Evolutionary conservation across 1,139 yeast species (phyloP).

Genomic region (Scheffersomyces segobiensis): DNA sequence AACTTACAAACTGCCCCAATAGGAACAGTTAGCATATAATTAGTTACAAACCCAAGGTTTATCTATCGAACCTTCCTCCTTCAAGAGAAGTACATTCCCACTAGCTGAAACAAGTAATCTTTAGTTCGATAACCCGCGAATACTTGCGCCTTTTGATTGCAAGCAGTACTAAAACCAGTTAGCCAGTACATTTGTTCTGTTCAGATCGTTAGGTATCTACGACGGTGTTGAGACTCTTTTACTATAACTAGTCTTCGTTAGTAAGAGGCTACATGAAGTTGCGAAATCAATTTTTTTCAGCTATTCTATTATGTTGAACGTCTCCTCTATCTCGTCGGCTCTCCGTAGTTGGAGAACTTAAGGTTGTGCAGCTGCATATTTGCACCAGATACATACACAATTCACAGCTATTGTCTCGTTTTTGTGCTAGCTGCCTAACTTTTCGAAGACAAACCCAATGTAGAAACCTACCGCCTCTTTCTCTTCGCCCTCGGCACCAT

Average conservation of each 20-base stretch:
- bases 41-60: neutral
- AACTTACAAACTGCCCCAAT: too few relatives aligned
- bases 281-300: neutral
- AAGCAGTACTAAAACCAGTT: neutral
- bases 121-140: too few relatives aligned
- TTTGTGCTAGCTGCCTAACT: slow-evolving; percentile 19
- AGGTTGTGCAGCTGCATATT: neutral
- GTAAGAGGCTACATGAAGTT: neutral
- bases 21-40: neutral
- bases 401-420: neutral
- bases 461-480: slow-evolving; percentile 87
- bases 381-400: neutral
- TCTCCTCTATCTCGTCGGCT: neutral
- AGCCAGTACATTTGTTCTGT: neutral
- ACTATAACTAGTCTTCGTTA: neutral
- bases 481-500: slow-evolving; percentile 88
- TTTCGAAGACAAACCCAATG: slow-evolving; percentile 76
- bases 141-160: neutral
- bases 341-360: neutral
- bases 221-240: neutral
- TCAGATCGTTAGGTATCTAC: neutral
- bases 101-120: too few relatives aligned
- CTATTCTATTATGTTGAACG: neutral
- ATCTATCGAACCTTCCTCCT: neutral
- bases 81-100: too few relatives aligned